Base-by-base conservation (phyloP, 2,329 filamentous ascomycete genomes). In the Penicillium frequentans region DNA sequence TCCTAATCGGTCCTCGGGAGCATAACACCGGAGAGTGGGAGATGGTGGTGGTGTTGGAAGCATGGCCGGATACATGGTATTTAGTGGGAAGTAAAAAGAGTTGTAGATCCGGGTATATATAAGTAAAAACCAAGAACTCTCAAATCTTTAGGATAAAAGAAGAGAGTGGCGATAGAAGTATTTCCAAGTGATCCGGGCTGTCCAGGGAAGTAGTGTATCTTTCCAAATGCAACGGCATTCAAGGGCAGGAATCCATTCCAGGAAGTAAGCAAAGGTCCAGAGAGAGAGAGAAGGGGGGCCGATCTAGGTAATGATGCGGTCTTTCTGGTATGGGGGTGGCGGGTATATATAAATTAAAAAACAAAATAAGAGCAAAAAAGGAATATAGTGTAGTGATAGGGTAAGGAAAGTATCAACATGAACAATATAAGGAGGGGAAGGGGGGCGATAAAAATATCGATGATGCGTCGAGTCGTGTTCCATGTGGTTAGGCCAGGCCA, bases 1-100 rank as follows among this genome's bases (percentile, higher is more conserved):
- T 75, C 93, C 93, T 81, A 98, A 78, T 71, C 92, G 87, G 72
- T 93, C 90, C 83, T 96, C 90, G 43, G 93, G 91, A 55, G 85
- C 77, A 68, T 84, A 79, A 60, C 85, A 86, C 54, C 82, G 77
- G 52, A 72, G 64, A 53, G 72, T 59, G 39, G 78, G 74, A 37
- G 79, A 79, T 31, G 75, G 69, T 37, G 77, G 77, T 54, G 79
- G 78, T 50, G 78, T 80, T 39, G 77, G 75, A 33, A 80, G 70
- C 71, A 78, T 76, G 63, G 69, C 70, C 51, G 76, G 75, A 68
- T 75, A 77, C 73, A 78, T 77, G 67, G 62, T 72, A 64, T 58
- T 33, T 54, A 35, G 39, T 55, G 48, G 55, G 55, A 52, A 56
- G 27, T 29, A 11, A 44, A 44, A 52, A 56, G n/a, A 9, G 24